Evolutionary conservation across 176 grass and related monocot genomes (phyloP).

Genomic region (Eleusine coracana): DNA sequence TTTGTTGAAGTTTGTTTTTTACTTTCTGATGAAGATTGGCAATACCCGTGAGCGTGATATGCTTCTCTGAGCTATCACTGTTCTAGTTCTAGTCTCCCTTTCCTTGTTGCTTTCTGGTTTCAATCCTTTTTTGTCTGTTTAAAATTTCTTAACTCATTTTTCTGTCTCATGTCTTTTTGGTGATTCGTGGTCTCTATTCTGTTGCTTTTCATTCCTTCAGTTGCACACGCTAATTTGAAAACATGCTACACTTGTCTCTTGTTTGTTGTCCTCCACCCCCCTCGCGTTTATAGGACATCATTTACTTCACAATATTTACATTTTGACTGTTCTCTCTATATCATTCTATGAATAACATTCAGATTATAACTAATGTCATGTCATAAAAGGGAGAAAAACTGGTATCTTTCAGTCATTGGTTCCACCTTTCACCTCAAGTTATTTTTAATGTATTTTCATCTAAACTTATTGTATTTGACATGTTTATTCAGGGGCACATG

Average conservation of each 20-base stretch:
- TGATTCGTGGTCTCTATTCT: background rate
- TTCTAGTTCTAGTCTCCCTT: conserved; percentile 33
- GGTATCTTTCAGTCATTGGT: background rate
- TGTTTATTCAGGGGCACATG: conserved; percentile 69
- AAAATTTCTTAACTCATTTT: background rate
- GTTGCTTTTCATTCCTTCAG: conserved; percentile 25
- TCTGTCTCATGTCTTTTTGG: background rate
- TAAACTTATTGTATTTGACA: conserved; percentile 34
- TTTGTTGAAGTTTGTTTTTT: conserved; percentile 13
- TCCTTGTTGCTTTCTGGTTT: background rate
- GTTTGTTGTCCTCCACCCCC: too few relatives aligned
- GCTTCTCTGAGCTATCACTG: conserved; percentile 1
- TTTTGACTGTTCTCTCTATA: background rate
- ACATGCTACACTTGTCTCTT: background rate
- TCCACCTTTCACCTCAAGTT: background rate
- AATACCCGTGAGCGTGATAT: background rate
- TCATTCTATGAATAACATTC: conserved; percentile 18
- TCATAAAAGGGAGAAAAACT: conserved; percentile 18
- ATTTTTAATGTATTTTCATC: conserved; percentile 25
- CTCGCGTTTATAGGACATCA: background rate
- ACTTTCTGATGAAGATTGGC: background rate
- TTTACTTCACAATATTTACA: conserved; percentile 2
- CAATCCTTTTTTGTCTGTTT: background rate
- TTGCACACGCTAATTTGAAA: background rate
- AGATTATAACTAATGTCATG: conserved; percentile 20